Percentiles rank a stretch among this genome's conserved stretches.
These are phyloP conservation scores for Podospora tetraspora DNA, from an alignment of 495 filamentous ascomycete species.

Conservation along the genomic window DNA sequence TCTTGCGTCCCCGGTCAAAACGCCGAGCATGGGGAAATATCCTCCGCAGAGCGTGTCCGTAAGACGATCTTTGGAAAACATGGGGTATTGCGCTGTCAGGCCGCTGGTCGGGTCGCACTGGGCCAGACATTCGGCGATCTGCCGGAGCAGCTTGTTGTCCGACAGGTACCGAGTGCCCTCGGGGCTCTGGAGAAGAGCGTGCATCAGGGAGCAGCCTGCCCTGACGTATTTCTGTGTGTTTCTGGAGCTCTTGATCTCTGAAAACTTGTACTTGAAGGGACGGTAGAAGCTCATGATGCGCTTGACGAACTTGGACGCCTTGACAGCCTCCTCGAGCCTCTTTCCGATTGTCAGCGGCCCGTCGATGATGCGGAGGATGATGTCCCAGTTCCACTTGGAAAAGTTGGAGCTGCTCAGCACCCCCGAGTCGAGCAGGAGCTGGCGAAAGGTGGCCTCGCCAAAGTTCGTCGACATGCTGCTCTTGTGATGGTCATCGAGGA, in stretches of 20 bases:
- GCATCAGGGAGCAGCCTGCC: conserved; percentile 80
- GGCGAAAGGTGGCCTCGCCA: conserved; percentile 84
- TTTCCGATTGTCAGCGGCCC: conserved; percentile 90
- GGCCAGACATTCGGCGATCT: conserved; percentile 91
- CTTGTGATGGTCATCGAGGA: conserved; percentile 61
- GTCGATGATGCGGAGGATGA: conserved; percentile 85
- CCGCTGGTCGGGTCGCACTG: conserved; percentile 89
- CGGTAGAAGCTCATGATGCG: conserved; percentile 89
- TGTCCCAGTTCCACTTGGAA: conserved; percentile 94
- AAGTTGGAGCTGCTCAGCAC: conserved; percentile 81
- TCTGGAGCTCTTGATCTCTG: conserved; percentile 77
- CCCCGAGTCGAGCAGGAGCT: conserved; percentile 77
- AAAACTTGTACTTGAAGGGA: conserved; percentile 94
- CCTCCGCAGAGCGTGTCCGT: conserved; percentile 79
- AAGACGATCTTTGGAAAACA: conserved; percentile 81
- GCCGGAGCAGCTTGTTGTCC: conserved; percentile 86
- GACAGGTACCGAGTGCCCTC: conserved; percentile 81
- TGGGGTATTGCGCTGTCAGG: conserved; percentile 75
- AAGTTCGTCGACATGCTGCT: conserved; percentile 65
- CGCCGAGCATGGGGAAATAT: conserved; percentile 89
- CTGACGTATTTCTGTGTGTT: conserved; percentile 91
- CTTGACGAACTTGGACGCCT: conserved; percentile 91
- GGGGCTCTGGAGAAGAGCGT: conserved; percentile 71
- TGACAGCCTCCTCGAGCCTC: conserved; percentile 88
- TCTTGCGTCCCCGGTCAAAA: conserved; percentile 70